Evolutionary conservation across 75 land plant species (phyloP), one percentile per base, ranked within the genome.

Genomic region (Ceratopteris richardii): DNA sequence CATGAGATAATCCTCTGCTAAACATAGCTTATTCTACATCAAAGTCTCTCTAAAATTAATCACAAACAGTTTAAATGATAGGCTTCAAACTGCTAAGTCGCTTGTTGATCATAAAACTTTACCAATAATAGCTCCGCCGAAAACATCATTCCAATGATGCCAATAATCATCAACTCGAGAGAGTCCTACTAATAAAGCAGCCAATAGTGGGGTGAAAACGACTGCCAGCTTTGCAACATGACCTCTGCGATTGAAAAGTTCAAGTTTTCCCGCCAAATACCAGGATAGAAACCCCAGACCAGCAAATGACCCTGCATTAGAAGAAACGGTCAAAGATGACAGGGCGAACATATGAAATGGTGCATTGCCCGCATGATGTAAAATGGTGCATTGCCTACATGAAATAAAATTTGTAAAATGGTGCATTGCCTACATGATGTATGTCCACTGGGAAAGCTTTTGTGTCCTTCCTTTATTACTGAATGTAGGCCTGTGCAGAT

Each of bases 71-170:
- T n/a, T n/a, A n/a, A n/a, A n/a, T n/a, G n/a, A n/a, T n/a, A n/a
- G n/a, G n/a, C n/a, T n/a, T n/a, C n/a, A n/a, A n/a, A n/a, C n/a
- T n/a, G n/a, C n/a, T n/a, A n/a, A n/a, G n/a, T n/a, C n/a, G n/a
- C n/a, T n/a, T n/a, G n/a, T n/a, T n/a, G n/a, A n/a, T n/a, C n/a
- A n/a, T n/a, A 30, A 54, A 18, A 46, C 17, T 14, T 46, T 43
- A 87, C 96, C 96, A 66, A 90, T 5, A 20, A 83, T 29, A 18
- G 76, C 88, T 30, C 88, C 96, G 16, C 67, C 77, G 57, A 90
- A 77, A 0, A 90, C 84, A 74, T 90, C 94, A 53, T 81, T 80
- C 96, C 96, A 90, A 52, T 89, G 94, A 64, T 90, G 96, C 83
- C 87, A 82, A 69, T 88, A 88, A 37, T 88, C 91, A 75, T 82